Evolutionary conservation across 345 rosid genomes (phyloP), one percentile per base, ranked within the genome.

Genomic region (Mercurialis annua): DNA sequence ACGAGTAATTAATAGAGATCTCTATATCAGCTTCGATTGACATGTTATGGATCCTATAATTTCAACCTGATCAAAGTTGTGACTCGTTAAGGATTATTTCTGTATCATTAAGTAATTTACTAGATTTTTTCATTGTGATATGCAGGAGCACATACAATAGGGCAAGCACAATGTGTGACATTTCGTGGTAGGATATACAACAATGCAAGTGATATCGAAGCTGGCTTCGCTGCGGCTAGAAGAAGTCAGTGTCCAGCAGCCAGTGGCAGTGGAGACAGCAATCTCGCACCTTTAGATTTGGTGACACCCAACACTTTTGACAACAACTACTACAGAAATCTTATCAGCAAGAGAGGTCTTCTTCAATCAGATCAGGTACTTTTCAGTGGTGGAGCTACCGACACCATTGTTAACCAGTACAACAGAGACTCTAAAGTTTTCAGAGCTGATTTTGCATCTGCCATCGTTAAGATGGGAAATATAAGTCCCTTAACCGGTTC

Each of bases 141-240:
- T 26, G 29, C 66, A 62, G 66, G 66, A 46, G 53, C 66, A 10
- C 66, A 62, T 62, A 62, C 66, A 9, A 29, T 62, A 4, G 66
- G 66, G 16, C 66, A 62, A 62, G 66, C 66, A 16, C 51, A 46
- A 18, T 62, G 66, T 18, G 14, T 29, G n/a, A 62, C 66, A 5
- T 62, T 62, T 16, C 38, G 66, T 1, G 40, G 15, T 17, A 62
- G 66, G 23, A 62, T 62, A 26, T 62, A 62, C 66, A 18, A 24
- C 5, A 62, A 62, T 1, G 53, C 38, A 6, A 62, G 24, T 29
- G 66, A 62, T 46, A 62, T 62, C 4, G 66, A 62, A 10, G 34
- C 66, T 7, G 40, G 20, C 7, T 62, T 62, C 29, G 66, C 66
- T 26, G 30, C 53, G 15, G 46, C 66, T 0, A 27, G 66, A 46